These are phyloP conservation scores for Ceratobasidium sp. DNA, from an alignment of 1,284 basidiomycete species.

Conservation along the genomic window DNA sequence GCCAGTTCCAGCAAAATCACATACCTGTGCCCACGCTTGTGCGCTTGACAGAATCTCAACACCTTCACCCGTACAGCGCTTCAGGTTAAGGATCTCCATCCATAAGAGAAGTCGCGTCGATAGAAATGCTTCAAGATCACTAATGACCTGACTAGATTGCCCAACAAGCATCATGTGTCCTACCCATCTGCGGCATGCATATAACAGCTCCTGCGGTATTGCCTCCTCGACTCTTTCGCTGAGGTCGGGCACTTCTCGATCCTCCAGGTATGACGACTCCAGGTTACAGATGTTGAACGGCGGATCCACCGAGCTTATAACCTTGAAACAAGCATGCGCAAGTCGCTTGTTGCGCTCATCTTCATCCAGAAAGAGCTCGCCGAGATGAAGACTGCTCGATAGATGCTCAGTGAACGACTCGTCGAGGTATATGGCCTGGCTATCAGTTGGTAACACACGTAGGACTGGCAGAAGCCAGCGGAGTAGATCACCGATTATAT, in stretches of 20 bases:
- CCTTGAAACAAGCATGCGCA: background rate
- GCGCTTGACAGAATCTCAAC: background rate
- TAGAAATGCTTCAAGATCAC: background rate
- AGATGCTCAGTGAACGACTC: background rate
- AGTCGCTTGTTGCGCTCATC: background rate
- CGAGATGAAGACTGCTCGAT: background rate
- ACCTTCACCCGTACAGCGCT: background rate
- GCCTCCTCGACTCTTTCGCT: background rate
- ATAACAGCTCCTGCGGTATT: background rate
- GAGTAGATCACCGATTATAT: background rate
- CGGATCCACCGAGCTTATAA: background rate
- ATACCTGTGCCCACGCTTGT: background rate
- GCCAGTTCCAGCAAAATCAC: background rate
- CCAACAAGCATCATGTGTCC: background rate
- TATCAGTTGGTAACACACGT: background rate
- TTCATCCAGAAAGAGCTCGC: background rate
- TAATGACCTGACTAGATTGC: background rate
- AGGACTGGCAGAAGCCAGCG: background rate
- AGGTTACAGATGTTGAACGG: slow-evolving; percentile 13
- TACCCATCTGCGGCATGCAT: background rate
- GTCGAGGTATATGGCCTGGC: background rate
- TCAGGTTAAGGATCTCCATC: slow-evolving; percentile 1
- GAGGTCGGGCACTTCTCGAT: background rate
- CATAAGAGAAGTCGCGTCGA: background rate
- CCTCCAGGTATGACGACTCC: background rate